These are phyloP conservation scores for Tuber umbilicatum DNA, from an alignment of 495 filamentous ascomycete genomes.

Conservation along the genomic window DNA sequence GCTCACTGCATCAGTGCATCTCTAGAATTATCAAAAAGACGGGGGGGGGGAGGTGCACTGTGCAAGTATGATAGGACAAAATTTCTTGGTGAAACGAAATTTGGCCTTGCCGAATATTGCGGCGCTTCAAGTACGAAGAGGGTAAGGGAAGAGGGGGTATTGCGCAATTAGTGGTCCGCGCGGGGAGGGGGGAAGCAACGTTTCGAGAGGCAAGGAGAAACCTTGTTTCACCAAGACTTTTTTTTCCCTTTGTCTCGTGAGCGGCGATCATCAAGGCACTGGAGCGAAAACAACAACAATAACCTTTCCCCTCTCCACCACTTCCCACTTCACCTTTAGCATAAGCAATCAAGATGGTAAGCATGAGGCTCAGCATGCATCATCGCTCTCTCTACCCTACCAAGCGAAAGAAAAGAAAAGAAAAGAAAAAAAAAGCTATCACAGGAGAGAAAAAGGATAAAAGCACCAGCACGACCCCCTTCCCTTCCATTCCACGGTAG, in stretches of 20 bases:
- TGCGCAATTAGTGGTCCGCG: not conserved
- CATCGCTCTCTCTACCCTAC: not conserved
- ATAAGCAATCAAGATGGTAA: not conserved
- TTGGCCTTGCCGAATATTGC: not conserved
- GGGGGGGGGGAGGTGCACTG: not conserved
- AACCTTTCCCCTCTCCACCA: not conserved
- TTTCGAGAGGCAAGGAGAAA: not conserved
- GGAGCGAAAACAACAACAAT: not conserved
- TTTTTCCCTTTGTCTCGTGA: not conserved
- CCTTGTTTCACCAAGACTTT: not conserved
- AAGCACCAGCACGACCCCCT: not conserved
- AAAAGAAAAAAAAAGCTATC: not conserved
- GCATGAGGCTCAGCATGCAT: not conserved
- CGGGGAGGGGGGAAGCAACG: not conserved
- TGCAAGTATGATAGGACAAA: not conserved
- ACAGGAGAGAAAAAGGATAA: no score
- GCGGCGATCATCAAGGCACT: not conserved
- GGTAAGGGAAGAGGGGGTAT: not conserved
- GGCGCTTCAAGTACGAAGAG: not conserved
- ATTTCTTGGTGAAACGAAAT: not conserved
- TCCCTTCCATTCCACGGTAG: not conserved
- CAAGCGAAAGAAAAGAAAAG: not conserved
- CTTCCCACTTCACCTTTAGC: not conserved
- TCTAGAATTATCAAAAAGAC: not conserved
- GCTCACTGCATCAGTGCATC: not conserved